Base-by-base conservation (phyloP, 176 grass and related monocot genomes). In the Rhynchospora pubera region DNA sequence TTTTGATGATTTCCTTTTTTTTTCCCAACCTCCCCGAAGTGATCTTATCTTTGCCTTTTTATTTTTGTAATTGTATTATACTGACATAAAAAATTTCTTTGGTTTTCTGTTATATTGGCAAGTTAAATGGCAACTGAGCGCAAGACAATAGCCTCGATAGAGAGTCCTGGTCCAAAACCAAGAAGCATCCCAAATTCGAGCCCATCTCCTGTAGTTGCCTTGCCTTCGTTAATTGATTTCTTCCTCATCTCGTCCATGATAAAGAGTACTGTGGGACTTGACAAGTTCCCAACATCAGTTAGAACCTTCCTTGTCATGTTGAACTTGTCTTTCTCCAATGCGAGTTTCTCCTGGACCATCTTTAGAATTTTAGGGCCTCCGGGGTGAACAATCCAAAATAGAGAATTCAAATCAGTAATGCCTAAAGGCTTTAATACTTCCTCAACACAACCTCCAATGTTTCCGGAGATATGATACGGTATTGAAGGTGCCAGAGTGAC, bases 131-230 rank as follows among this genome's bases (percentile, higher is more conserved):
- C 18, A 64, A 64, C 15, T 64, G 61, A n/a, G 2, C 61, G 88
- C 68, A 93, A 43, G 74, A 90, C 88, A 8, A 93, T 80, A 1
- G 84, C 86, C 62, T 93, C 91, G 0, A 93, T 79, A 5, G 88
- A 90, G 45, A 93, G 77, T 5, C 91, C 91, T 0, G 91, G 88
- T 28, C 91, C 91, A 77, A 88, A 93, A 15, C 88, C 86, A 51
- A 87, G 39, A 80, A 92, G 81, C 15, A 86, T 78, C 21, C 91
- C 91, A 85, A 78, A 89, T 67, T 88, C 80, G 24, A 86, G 14
- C 26, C 78, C 74, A 11, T 84, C 72, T 26, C 83, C 73, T 6
- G 55, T 65, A 3, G 48, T 80, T 12, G 51, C 46, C 24, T 58
- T 57, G 7, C 61, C 77, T 39, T 81, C 80, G 5, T 50, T 70